phyloP scores from a whole-genome alignment of 495 filamentous ascomycete species.

The Neurospora sublineolata region DNA sequence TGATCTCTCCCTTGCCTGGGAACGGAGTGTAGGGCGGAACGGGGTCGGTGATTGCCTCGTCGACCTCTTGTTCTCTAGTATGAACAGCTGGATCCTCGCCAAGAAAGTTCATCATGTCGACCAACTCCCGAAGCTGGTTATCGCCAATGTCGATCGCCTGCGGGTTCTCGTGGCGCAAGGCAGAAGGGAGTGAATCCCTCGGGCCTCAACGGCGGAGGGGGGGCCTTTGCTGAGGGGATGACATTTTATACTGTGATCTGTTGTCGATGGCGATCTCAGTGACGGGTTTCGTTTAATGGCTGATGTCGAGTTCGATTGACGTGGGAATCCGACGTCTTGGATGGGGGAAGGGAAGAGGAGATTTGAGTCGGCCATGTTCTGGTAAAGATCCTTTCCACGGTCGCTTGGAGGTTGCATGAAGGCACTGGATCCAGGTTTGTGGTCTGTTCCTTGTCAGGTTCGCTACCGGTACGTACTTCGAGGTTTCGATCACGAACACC shows the following conservation, averaged over 20 bases:
- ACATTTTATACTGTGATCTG: neutral
- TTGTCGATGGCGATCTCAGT: neutral
- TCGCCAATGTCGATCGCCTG: neutral
- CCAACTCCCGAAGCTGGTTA: neutral
- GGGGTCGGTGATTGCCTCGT: too few species aligned
- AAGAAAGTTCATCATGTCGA: neutral
- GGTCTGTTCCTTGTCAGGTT: neutral
- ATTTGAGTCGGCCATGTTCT: neutral
- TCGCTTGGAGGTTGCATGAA: neutral
- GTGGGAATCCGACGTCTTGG: neutral
- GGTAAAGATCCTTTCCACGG: neutral
- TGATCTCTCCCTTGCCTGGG: neutral
- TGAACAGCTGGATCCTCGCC: neutral
- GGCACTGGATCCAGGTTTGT: neutral
- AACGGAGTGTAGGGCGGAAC: too few species aligned
- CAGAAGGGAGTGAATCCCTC: neutral
- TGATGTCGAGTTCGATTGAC: neutral
- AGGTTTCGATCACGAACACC: too few species aligned
- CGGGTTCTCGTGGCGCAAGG: neutral
- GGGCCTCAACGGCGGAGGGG: neutral
- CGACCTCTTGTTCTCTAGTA: too few species aligned
- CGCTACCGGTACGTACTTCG: too few species aligned
- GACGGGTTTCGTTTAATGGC: neutral
- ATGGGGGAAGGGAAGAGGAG: neutral
- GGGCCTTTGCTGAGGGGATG: neutral